phyloP scores from a whole-genome alignment of 129 eudicot genomes.

The Saposhnikovia divaricata region DNA sequence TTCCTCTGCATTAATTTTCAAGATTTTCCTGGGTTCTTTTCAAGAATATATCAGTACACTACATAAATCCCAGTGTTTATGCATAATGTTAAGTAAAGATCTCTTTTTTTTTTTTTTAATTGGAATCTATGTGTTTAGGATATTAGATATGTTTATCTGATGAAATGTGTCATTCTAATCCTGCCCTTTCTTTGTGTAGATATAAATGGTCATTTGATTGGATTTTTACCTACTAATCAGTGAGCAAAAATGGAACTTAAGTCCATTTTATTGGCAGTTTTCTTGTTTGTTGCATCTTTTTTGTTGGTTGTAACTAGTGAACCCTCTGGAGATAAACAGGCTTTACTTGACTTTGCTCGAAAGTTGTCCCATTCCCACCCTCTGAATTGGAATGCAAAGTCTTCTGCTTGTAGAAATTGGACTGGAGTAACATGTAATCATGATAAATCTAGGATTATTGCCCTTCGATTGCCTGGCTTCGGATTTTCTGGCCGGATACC shows the following conservation, averaged over 20 bases:
- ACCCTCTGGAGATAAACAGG: constrained; percentile 63
- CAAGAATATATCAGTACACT: background rate
- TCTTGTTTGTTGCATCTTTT: constrained; percentile 20
- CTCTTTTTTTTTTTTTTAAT: background rate
- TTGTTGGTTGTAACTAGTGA: constrained; percentile 38
- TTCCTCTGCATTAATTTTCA: background rate
- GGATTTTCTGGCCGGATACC: constrained; percentile 68
- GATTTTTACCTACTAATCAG: constrained; percentile 3
- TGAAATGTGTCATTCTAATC: constrained; percentile 8
- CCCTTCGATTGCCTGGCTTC: constrained; percentile 63
- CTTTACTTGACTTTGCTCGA: constrained; percentile 54
- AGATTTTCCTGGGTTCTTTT: background rate
- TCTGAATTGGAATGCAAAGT: constrained; percentile 60
- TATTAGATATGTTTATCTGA: background rate
- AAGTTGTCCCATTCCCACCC: constrained; percentile 36
- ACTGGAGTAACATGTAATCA: constrained; percentile 78
- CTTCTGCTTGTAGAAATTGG: constrained; percentile 74
- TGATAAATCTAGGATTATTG: constrained; percentile 55
- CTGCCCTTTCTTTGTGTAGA: constrained; percentile 14
- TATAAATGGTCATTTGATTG: constrained; percentile 9
- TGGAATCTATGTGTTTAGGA: background rate
- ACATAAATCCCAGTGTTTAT: too few species aligned
- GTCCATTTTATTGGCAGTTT: constrained; percentile 28
- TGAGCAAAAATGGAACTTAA: constrained; percentile 27
- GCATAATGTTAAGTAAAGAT: background rate